phyloP scores from a whole-genome alignment of 1,284 basidiomycete genomes.

The Dichomitus squalens region DNA sequence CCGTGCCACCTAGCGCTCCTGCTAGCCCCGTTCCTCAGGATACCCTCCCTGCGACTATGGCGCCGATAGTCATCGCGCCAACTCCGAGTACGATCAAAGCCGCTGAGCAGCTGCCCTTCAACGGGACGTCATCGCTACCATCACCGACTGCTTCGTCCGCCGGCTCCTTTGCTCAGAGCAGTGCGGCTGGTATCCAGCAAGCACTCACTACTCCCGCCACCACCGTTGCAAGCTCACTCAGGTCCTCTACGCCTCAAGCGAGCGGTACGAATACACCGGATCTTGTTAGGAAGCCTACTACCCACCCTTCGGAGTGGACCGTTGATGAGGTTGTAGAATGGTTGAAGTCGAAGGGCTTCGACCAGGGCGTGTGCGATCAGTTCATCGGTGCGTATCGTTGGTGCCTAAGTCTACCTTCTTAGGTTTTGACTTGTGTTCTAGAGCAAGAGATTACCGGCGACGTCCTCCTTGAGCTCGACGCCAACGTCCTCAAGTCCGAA shows the following conservation, averaged over 20 bases:
- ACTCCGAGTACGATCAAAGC: slow-evolving; percentile 22
- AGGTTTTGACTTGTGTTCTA: slow-evolving; percentile 30
- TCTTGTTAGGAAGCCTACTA: slow-evolving; percentile 22
- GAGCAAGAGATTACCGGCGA: slow-evolving; percentile 99
- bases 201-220: slow-evolving; percentile 31
- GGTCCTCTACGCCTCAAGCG: slow-evolving; percentile 15
- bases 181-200: slow-evolving; percentile 31
- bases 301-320: slow-evolving; percentile 76
- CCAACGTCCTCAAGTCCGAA: slow-evolving; percentile 90
- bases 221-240: slow-evolving; percentile 20
- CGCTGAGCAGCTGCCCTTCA: slow-evolving; percentile 19
- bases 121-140: slow-evolving; percentile 28
- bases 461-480: slow-evolving; percentile 92
- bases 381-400: slow-evolving; percentile 70
- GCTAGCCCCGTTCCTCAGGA: slow-evolving; percentile 16
- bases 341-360: slow-evolving; percentile 86
- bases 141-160: slow-evolving; percentile 42
- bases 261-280: slow-evolving; percentile 10
- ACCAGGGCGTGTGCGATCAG: slow-evolving; percentile 79
- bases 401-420: not conserved
- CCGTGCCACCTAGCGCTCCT: slow-evolving; percentile 17
- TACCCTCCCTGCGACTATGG: not conserved
- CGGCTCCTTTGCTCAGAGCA: slow-evolving; percentile 29
- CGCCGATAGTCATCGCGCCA: slow-evolving; percentile 22
- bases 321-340: slow-evolving; percentile 92